These are phyloP conservation scores for Xylaria palmicola DNA, from an alignment of 495 filamentous ascomycete species.

Conservation along the genomic window DNA sequence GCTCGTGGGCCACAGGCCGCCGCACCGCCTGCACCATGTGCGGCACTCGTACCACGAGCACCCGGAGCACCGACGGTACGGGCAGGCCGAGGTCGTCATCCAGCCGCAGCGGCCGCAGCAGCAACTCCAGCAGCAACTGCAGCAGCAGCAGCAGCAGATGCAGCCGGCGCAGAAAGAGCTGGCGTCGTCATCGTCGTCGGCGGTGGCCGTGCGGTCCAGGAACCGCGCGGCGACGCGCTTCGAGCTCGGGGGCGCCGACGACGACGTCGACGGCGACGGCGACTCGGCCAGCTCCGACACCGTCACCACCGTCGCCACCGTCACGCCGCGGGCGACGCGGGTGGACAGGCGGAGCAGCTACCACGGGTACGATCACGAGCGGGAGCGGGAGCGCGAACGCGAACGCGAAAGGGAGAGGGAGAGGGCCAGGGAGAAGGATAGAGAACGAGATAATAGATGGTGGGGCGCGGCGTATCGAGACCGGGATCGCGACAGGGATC, in stretches of 20 bases:
- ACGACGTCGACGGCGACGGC: not conserved
- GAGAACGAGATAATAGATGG: not conserved
- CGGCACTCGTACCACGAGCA: constrained; percentile 10
- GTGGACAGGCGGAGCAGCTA: constrained; percentile 8
- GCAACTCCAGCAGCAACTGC: not conserved
- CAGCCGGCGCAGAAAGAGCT: not conserved
- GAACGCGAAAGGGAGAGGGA: constrained; percentile 7
- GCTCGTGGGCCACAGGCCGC: not conserved
- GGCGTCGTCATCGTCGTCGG: not conserved
- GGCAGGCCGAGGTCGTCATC: constrained; percentile 3
- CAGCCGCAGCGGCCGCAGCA: constrained; percentile 1
- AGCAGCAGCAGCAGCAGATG: not conserved
- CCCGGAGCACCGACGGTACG: constrained; percentile 14
- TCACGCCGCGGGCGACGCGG: not conserved
- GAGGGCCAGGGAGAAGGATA: constrained; percentile 8
- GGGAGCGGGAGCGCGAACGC: constrained; percentile 4
- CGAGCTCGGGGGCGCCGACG: constrained; percentile 4
- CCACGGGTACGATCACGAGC: not conserved
- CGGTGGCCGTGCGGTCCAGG: not conserved
- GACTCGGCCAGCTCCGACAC: constrained; percentile 10
- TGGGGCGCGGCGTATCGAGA: not conserved
- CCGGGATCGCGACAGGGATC: not conserved
- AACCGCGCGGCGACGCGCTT: not conserved
- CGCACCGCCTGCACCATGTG: not conserved
- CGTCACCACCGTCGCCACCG: constrained; percentile 6